Evolutionary conservation across 2,329 filamentous ascomycete species (phyloP), one percentile per base, ranked within the genome.

Genomic region (Chrysoporthe puriensis): DNA sequence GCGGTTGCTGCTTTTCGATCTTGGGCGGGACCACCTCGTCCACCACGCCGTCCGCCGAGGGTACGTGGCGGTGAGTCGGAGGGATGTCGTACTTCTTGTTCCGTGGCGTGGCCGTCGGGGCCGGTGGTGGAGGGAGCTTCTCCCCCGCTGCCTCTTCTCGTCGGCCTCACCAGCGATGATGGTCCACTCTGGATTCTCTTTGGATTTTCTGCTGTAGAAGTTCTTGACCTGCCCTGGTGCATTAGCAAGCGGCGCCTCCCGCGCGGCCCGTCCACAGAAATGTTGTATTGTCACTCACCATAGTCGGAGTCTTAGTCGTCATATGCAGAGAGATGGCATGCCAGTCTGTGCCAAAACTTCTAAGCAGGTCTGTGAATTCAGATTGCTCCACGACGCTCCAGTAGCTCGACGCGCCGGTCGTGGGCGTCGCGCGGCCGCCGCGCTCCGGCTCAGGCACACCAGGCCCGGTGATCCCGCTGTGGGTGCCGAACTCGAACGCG

Each of bases 311-410:
- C 79, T 95, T 95, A 4, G 91, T 93, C 62, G 90, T 90, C 90
- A 96, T 94, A 73, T 93, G 88, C 63, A 84, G 84, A 52, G 92
- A 90, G 77, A 95, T 95, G 4, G 86, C 87, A 61, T 82, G 81
- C 87, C 91, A 96, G 76, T 96, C 91, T 18, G 90, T 93, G 67
- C 92, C 92, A 79, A 93, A 95, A 65, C 92, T 86, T 62, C 84
- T 85, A 59, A 96, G 82, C 67, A 93, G 84, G 66, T 84, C 86
- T 46, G 90, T 89, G 77, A 96, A 96, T 74, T 94, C 92, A 59
- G 85, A 90, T 65, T 90, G 85, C 79, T 96, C 92, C 1, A 90
- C 91, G 32, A 95, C 92, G 73, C 92, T 95, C 92, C 92, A 96
- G 77, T 96, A 96, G 77, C 92, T 95, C 1, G 91, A 93, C 16